phyloP scores from a whole-genome alignment of 2,329 filamentous ascomycete genomes.

The Hymenoscyphus fraxineus region DNA sequence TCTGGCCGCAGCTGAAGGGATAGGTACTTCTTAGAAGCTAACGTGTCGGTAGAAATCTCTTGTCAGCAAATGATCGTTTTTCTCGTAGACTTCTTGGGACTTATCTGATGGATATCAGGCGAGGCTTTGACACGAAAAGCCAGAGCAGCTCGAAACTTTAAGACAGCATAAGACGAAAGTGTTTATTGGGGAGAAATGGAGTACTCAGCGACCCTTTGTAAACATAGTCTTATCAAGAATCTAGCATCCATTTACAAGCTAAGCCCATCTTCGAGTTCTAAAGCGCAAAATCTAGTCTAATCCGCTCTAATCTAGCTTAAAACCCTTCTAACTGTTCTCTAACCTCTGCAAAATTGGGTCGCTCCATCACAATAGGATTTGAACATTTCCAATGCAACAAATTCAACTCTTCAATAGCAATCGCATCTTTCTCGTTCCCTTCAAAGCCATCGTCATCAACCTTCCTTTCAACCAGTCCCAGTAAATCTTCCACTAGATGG shows the following conservation, averaged over 20 bases:
- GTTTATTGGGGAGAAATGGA: neutral
- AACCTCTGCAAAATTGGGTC: slow-evolving; percentile 30
- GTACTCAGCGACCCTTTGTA: neutral
- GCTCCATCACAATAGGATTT: slow-evolving; percentile 27
- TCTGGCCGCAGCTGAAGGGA: too few relatives aligned
- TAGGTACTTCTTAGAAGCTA: too few relatives aligned
- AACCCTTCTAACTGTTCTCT: slow-evolving; percentile 22
- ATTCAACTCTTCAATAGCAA: slow-evolving; percentile 29
- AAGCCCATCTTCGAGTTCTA: neutral
- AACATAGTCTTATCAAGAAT: neutral
- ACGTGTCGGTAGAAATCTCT: too few relatives aligned
- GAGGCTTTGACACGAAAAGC: too few relatives aligned
- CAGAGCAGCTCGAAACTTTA: too few relatives aligned
- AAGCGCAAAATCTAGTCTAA: neutral
- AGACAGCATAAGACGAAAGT: too few relatives aligned
- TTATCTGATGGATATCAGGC: too few relatives aligned
- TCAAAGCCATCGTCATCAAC: slow-evolving; percentile 21
- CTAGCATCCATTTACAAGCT: neutral
- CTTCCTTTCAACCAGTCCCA: slow-evolving; percentile 35
- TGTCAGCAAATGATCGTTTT: too few relatives aligned
- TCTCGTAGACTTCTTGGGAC: too few relatives aligned
- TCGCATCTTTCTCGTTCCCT: slow-evolving; percentile 29
- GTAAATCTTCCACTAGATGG: slow-evolving; percentile 44
- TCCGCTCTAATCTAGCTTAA: slow-evolving; percentile 8
- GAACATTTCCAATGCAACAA: slow-evolving; percentile 32